Base-by-base conservation (phyloP, 2,329 filamentous ascomycete genomes). In the Monilinia laxa region DNA sequence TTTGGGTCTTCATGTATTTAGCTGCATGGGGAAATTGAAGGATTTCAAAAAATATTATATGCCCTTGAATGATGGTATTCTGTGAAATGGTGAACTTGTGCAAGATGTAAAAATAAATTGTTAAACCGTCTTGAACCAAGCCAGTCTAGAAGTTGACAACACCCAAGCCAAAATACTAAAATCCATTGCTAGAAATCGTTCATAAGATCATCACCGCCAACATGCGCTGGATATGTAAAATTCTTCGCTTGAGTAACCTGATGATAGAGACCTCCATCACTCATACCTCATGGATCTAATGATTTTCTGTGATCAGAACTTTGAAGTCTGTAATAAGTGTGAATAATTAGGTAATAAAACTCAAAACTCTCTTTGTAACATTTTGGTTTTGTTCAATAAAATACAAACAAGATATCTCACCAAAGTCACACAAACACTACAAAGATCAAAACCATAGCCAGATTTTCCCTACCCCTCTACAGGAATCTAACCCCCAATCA, bases 1-100 rank as follows among this genome's bases (percentile, higher is more conserved):
- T 72, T 70, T 67, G 55, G 38, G 62, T 71, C 66, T 70, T 71
- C 69, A 71, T 74, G 73, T 74, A 73, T 71, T 68, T 74, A 74
- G 69, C 69, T 71, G 68, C 74, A 73, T 74, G 73, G 69, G 67
- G 73, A 74, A 70, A 69, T 42, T 72, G 72, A 71, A 68, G 68
- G 64, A 63, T 70, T 64, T 60, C 72, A 71, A 68, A 73, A 72
- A 58, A 70, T 64, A 16, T 49, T 38, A 57, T 31, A 51, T 66
- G 25, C 35, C n/a, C 25, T 56, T 66, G n/a, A 62, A 9, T 20
- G n/a, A 66, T 16, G 18, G 31, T 28, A 45, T 55, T 23, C 2
- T 51, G 23, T 51, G 31, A 51, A 51, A 2, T 40, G 28, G 20
- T 60, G 58, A 59, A 38, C 9, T 1, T 20, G n/a, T 25, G 18